These are phyloP conservation scores for Terfezia claveryi DNA, from an alignment of 495 filamentous ascomycete species.

Conservation along the genomic window DNA sequence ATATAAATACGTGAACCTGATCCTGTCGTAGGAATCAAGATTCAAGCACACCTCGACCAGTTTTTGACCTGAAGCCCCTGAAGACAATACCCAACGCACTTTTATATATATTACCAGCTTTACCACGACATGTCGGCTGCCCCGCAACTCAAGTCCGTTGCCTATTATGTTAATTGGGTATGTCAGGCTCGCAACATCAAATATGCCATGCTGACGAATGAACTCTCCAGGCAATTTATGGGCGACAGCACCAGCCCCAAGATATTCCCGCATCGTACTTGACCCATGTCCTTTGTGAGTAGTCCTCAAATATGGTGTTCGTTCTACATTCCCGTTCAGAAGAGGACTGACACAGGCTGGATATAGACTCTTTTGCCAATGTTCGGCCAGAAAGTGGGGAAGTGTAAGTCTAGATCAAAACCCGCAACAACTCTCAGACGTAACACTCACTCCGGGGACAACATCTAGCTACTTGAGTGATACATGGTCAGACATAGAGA, in stretches of 20 bases:
- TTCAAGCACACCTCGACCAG: no score
- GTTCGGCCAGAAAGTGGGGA: slow-evolving; percentile 51
- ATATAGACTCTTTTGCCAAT: slow-evolving; percentile 54
- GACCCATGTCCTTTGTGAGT: slow-evolving; percentile 59
- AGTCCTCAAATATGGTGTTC: neutral
- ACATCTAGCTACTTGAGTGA: slow-evolving; percentile 16
- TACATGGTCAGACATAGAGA: slow-evolving; percentile 28
- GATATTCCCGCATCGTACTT: slow-evolving; percentile 71
- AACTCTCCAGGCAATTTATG: slow-evolving; percentile 53
- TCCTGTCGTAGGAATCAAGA: no score
- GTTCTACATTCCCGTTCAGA: neutral
- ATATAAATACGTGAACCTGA: no score
- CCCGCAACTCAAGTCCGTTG: slow-evolving; percentile 30
- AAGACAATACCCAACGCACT: no score
- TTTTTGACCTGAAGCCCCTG: no score
- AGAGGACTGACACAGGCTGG: neutral
- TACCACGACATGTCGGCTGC: no score
- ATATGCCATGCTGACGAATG: neutral
- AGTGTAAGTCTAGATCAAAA: slow-evolving; percentile 31
- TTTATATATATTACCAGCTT: no score
- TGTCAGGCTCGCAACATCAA: neutral
- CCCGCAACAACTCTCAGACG: neutral
- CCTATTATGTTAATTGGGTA: slow-evolving; percentile 69
- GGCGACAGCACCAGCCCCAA: slow-evolving; percentile 60
- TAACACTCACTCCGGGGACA: neutral